These are phyloP conservation scores for Holtermannia corniformis DNA, from an alignment of 768 basidiomycete species.

Conservation along the genomic window DNA sequence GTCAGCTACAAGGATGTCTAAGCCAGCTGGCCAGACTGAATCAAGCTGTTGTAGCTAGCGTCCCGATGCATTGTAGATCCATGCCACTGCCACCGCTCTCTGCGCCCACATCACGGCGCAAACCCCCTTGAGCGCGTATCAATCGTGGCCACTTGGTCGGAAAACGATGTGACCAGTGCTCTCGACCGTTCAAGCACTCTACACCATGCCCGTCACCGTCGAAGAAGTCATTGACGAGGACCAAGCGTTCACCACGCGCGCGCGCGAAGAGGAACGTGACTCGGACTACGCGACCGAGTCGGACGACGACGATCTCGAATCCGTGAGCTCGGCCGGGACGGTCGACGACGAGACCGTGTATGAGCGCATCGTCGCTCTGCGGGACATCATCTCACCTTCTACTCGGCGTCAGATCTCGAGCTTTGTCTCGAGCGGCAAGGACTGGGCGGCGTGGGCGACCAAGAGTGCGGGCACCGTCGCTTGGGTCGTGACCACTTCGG, in stretches of 20 bases:
- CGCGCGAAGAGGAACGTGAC: constrained; percentile 48
- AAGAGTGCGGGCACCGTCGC: constrained; percentile 77
- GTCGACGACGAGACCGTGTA: constrained; percentile 69
- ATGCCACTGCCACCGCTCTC: too few species aligned
- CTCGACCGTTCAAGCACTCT: neutral
- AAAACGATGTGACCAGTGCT: neutral
- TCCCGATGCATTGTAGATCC: too few species aligned
- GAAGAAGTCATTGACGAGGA: constrained; percentile 53
- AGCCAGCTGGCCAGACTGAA: too few species aligned
- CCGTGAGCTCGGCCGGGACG: neutral
- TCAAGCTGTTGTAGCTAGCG: too few species aligned
- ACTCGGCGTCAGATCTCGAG: constrained; percentile 68
- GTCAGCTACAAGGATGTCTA: too few species aligned
- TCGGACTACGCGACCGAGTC: constrained; percentile 54
- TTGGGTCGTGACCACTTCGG: constrained; percentile 91
- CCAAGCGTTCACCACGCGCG: constrained; percentile 5
- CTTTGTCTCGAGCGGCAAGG: constrained; percentile 53
- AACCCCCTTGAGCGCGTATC: too few species aligned
- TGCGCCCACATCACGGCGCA: too few species aligned
- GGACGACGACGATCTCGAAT: constrained; percentile 44
- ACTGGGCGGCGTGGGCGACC: constrained; percentile 57
- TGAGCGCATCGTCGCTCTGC: constrained; percentile 82
- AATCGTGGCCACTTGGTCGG: neutral
- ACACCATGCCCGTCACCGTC: constrained; percentile 71
- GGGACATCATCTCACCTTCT: constrained; percentile 88